phyloP scores from a whole-genome alignment of 2,329 filamentous ascomycete genomes.

The Colletotrichum musae region DNA sequence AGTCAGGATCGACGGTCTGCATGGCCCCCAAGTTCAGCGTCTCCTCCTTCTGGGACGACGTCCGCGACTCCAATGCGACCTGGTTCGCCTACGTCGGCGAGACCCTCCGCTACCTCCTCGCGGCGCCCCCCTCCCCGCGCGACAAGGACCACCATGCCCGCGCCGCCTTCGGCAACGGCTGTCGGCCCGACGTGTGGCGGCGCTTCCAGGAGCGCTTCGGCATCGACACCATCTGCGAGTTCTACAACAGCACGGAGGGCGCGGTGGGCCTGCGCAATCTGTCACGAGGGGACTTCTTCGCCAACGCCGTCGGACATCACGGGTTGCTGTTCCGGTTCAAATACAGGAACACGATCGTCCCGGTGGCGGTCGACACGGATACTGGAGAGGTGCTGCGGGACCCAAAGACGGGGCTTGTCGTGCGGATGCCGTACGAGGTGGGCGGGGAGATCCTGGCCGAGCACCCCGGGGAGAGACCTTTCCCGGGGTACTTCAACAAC shows the following conservation, averaged over 20 bases:
- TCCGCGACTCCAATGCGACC: constrained; percentile 77
- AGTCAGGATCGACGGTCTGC: constrained; percentile 67
- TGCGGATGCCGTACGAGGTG: constrained; percentile 72
- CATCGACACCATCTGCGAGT: constrained; percentile 76
- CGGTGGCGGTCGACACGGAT: constrained; percentile 78
- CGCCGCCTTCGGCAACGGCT: constrained; percentile 76
- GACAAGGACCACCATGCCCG: constrained; percentile 72
- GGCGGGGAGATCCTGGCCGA: constrained; percentile 84
- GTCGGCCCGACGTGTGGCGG: constrained; percentile 78
- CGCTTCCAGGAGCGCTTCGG: constrained; percentile 64
- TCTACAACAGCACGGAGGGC: constrained; percentile 85
- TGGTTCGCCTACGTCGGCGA: constrained; percentile 85
- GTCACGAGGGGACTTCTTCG: constrained; percentile 73
- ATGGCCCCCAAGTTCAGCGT: constrained; percentile 78
- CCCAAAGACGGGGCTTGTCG: constrained; percentile 76
- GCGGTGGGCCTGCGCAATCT: constrained; percentile 74
- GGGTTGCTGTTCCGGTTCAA: constrained; percentile 71
- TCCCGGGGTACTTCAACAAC: constrained; percentile 80
- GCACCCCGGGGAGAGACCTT: constrained; percentile 69
- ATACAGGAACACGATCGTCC: constrained; percentile 70
- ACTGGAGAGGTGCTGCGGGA: constrained; percentile 78
- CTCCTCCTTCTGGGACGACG: constrained; percentile 79
- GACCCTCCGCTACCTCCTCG: constrained; percentile 80
- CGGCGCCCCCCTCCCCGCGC: constrained; percentile 73
- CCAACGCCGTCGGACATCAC: constrained; percentile 79